Evolutionary conservation across 352 stramenopile genomes (phyloP).

Genomic region (Globisporangium barbulae): DNA sequence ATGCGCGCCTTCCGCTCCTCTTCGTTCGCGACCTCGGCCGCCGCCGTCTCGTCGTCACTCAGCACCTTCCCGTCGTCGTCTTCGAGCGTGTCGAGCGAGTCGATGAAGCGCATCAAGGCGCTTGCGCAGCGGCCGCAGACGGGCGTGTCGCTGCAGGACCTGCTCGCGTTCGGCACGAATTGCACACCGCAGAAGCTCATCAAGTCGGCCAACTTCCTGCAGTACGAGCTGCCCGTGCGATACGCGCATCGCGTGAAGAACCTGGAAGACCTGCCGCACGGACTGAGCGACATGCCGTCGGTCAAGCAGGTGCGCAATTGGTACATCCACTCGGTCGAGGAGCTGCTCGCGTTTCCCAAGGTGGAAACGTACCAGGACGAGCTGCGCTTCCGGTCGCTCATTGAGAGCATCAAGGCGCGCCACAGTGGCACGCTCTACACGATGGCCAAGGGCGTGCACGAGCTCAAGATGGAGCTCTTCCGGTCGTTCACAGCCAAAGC

Average conservation of each 20-base stretch:
- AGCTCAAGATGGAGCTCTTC: constrained; percentile 93
- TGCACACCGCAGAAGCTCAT: constrained; percentile 86
- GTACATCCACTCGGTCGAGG: constrained; percentile 96
- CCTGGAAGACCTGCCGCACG: constrained; percentile 93
- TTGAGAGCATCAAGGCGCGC: constrained; percentile 96
- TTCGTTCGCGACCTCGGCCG: constrained; percentile 12
- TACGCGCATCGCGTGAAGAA: constrained; percentile 95
- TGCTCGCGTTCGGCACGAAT: constrained; percentile 86
- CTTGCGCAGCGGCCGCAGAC: constrained; percentile 76
- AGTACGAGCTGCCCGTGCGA: constrained; percentile 97
- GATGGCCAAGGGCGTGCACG: constrained; percentile 98
- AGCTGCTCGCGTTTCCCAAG: constrained; percentile 88
- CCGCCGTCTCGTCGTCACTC: background rate
- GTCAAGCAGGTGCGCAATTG: constrained; percentile 95
- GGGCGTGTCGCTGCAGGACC: constrained; percentile 83
- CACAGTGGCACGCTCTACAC: constrained; percentile 98
- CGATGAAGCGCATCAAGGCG: constrained; percentile 59
- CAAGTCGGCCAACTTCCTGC: constrained; percentile 94
- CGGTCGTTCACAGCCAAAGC: constrained; percentile 57
- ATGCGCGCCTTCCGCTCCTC: constrained; percentile 21
- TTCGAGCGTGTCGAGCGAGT: constrained; percentile 9
- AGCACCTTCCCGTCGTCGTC: background rate
- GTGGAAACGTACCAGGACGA: constrained; percentile 87
- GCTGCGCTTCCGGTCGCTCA: constrained; percentile 89
- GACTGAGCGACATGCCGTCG: constrained; percentile 91